Evolutionary conservation across 306 rosid species (phyloP), one percentile per base, ranked within the genome.

Genomic region (Malus sylvestris): DNA sequence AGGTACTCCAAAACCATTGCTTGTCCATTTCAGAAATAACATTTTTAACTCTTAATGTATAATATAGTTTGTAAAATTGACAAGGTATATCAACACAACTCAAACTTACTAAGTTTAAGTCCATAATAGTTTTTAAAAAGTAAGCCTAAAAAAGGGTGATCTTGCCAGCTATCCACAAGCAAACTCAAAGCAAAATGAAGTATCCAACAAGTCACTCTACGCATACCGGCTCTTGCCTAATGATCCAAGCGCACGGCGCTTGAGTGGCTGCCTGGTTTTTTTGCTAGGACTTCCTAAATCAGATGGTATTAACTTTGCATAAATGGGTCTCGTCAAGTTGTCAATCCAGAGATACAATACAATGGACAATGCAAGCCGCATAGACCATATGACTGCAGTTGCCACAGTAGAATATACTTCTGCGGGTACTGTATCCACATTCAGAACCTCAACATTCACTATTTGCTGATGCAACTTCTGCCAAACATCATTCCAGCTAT

Each of bases 401-500:
- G 97, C 97, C 79, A 94, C 74, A 45, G 90, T 87, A 23, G 97
- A 84, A 84, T 92, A 95, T 42, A 95, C 82, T 89, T 95, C 96
- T 64, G 95, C 88, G 27, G 93, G 97, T 73, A 92, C 93, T 5
- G 88, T 73, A 72, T 94, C 86, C 52, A 94, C 91, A 79, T 92
- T 89, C 79, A 86, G 79, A 76, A 95, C 96, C 80, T 95, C 96
- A 77, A 92, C 97, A 59, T 94, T 90, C 67, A 92, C 96, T 83
- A 90, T 82, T 82, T 92, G 97, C 76, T 90, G 98, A 83, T 95
- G 98, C 81, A 95, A 84, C 90, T 89, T 95, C 82, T 83, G 81
- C 98, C 98, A 95, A 70, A 92, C 93, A 78, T 90, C 98, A 80
- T 95, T 95, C 98, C 98, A 95, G 79, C 93, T 80, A 83, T 90